phyloP scores from a whole-genome alignment of 306 rosid genomes.

The Acmispon strigosus region DNA sequence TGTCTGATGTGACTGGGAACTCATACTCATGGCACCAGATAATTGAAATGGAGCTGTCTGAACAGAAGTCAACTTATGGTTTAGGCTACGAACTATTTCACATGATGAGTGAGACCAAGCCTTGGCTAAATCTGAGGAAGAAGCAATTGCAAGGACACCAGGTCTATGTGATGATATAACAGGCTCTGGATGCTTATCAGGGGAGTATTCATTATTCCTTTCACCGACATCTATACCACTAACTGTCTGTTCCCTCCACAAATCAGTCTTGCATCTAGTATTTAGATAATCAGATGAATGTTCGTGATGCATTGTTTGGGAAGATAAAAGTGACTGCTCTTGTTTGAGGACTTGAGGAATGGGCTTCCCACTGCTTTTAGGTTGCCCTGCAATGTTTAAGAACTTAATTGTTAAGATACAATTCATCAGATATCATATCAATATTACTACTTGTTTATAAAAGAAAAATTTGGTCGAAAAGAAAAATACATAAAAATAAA shows the following conservation, averaged over 20 bases:
- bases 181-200: conserved; percentile 36
- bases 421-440: conserved; percentile 8
- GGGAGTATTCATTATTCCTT: conserved; percentile 40
- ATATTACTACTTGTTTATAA: neutral
- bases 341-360: conserved; percentile 40
- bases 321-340: conserved; percentile 38
- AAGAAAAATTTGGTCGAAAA: neutral
- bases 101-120: conserved; percentile 60
- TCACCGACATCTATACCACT: conserved; percentile 39
- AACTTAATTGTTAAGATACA: neutral
- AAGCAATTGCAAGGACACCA: conserved; percentile 31
- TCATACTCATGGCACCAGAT: conserved; percentile 39
- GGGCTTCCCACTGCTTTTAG: conserved; percentile 35
- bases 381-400: conserved; percentile 48
- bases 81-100: conserved; percentile 49
- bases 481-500: neutral
- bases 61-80: conserved; percentile 49
- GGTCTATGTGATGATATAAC: conserved; percentile 39
- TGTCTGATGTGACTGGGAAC: conserved; percentile 46
- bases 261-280: conserved; percentile 37
- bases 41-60: conserved; percentile 49
- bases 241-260: conserved; percentile 45
- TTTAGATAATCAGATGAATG: conserved; percentile 20
- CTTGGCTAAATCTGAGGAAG: conserved; percentile 48
- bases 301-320: conserved; percentile 21